Percentiles rank a stretch among this genome's conserved stretches.
These are phyloP conservation scores for Trichoderma sp. DNA, from an alignment of 2,329 filamentous ascomycete genomes.

Conservation along the genomic window DNA sequence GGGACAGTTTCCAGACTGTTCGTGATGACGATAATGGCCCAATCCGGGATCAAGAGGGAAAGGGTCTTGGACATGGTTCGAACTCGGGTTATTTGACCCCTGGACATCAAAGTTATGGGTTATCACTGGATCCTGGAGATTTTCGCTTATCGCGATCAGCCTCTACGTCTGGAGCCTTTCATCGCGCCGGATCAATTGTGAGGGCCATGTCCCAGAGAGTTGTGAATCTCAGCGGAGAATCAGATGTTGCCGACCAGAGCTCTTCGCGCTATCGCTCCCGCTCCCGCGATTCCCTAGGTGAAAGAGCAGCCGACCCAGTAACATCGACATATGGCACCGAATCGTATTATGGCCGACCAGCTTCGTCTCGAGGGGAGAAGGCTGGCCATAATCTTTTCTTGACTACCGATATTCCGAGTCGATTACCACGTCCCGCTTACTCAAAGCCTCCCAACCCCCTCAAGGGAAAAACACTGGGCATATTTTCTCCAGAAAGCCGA, in stretches of 20 bases:
- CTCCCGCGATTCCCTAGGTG: constrained; percentile 44
- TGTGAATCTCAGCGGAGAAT: constrained; percentile 94
- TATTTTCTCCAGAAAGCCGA: constrained; percentile 76
- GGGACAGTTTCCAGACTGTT: constrained; percentile 57
- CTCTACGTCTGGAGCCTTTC: constrained; percentile 62
- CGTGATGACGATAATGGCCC: constrained; percentile 56
- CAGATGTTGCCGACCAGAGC: constrained; percentile 73
- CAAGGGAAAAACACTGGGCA: constrained; percentile 77
- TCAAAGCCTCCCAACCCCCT: constrained; percentile 62
- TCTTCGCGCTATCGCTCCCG: constrained; percentile 59
- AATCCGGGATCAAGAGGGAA: constrained; percentile 51
- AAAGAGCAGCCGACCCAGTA: constrained; percentile 27
- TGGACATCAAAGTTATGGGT: constrained; percentile 55
- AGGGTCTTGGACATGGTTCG: constrained; percentile 48
- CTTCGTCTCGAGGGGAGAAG: constrained; percentile 47
- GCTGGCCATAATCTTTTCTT: constrained; percentile 23
- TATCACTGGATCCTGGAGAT: constrained; percentile 51
- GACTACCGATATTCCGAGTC: constrained; percentile 20
- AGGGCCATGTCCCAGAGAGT: constrained; percentile 93
- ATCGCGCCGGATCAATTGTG: constrained; percentile 70
- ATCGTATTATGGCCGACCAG: constrained; percentile 50
- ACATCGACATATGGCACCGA: constrained; percentile 44
- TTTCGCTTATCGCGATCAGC: constrained; percentile 58
- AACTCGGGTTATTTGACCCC: constrained; percentile 54
- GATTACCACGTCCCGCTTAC: constrained; percentile 18